Evolutionary conservation across 768 basidiomycete species (phyloP), one percentile per base, ranked within the genome.

Genomic region (Termitomyces sp.): DNA sequence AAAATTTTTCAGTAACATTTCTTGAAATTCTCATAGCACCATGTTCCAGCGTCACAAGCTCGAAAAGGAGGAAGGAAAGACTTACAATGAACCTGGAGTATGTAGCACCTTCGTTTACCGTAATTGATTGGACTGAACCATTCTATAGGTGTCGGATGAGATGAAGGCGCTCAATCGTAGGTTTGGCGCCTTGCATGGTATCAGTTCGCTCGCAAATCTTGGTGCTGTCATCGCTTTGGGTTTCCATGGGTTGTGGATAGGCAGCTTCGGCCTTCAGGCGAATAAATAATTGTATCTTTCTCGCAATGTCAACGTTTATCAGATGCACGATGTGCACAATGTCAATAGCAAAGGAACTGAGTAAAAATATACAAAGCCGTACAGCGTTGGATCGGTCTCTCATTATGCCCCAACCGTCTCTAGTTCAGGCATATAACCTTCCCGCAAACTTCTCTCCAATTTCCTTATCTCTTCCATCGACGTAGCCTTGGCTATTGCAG

Each of bases 391-490:
- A 52, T 52, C 37, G 59, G 55, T 55, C 64, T 58, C 60, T 57
- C 61, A 50, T 83, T 72, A 92, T 73, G 90, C 90, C 42, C 90
- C 89, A 56, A 91, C 84, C 51, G 83, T 79, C 67, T 90, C 89
- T 74, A 87, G 79, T 58, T 83, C 79, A 49, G 92, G 91, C 71
- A 93, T 71, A 71, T 88, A 92, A 44, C 93, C 93, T 67, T 94
- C 92, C 65, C 84, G 81, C 64, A 94, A 71, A 69, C 83, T 88
- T 73, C 90, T 81, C 72, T 94, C 92, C 62, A 94, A 69, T 66
- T 83, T 82, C 71, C 88, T 81, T 65, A 95, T 86, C 72, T 96
- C 93, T 68, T 96, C 93, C 63, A 92, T 83, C 48, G 90, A 94
- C 34, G 87, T 90, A n/a, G 94, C 94, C 61, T 85, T 87, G 61